Evolutionary conservation across 2,329 filamentous ascomycete species (phyloP).

Genomic region (Fusarium compactum): DNA sequence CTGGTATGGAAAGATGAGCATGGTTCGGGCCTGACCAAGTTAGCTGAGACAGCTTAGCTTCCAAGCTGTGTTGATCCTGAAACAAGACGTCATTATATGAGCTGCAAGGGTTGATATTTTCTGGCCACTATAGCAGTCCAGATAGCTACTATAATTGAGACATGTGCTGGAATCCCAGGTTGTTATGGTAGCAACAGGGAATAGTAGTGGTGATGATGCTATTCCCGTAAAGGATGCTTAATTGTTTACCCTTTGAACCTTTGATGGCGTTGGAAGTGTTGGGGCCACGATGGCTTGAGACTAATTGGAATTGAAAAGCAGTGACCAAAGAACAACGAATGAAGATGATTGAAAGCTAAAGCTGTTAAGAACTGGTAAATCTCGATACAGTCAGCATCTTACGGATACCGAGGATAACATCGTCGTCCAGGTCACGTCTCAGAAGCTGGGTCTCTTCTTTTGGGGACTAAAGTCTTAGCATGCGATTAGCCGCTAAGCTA

Average conservation of each 20-base stretch:
- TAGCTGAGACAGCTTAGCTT: constrained; percentile 31
- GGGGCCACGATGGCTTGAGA: not conserved
- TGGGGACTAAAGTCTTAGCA: constrained; percentile 1
- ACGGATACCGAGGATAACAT: constrained; percentile 8
- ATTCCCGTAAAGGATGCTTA: constrained; percentile 1
- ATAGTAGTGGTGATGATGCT: constrained; percentile 6
- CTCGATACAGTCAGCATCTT: not conserved
- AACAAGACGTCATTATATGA: constrained; percentile 40
- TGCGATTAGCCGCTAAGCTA: constrained; percentile 21
- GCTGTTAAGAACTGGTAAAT: not conserved
- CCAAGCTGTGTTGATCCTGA: constrained; percentile 28
- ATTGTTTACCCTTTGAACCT: not conserved
- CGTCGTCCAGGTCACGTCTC: constrained; percentile 37
- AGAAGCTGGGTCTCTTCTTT: constrained; percentile 22
- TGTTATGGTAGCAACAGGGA: constrained; percentile 33
- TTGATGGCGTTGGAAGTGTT: not conserved
- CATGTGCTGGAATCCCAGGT: constrained; percentile 30
- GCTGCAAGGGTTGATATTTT: constrained; percentile 17
- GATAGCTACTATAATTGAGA: constrained; percentile 8
- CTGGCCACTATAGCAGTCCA: not conserved
- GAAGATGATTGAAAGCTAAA: not conserved
- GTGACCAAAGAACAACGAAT: not conserved
- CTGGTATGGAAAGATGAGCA: constrained; percentile 23
- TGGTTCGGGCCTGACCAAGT: constrained; percentile 3
- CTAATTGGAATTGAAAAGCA: not conserved